Evolutionary conservation across 176 grass and related monocot species (phyloP).

Genomic region (Zizania latifolia): DNA sequence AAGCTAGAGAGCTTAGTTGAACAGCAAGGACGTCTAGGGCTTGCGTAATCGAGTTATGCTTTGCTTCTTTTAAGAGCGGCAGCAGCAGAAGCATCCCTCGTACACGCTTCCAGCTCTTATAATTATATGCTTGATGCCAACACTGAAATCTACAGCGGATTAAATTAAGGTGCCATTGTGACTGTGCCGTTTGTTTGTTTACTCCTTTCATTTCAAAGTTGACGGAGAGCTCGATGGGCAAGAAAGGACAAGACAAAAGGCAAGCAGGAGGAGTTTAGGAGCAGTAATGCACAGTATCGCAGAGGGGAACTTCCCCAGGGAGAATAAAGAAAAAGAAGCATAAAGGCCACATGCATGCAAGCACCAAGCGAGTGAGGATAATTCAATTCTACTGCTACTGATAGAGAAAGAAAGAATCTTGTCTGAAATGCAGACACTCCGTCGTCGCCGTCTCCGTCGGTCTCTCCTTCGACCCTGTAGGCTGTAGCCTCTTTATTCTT

Average conservation of each 20-base stretch:
- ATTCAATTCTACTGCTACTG: too few species aligned
- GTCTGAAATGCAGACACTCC: too few species aligned
- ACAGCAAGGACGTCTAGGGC: too few species aligned
- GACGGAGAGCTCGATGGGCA: background rate
- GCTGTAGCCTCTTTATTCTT: too few species aligned
- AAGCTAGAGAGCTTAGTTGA: too few species aligned
- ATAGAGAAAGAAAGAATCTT: too few species aligned
- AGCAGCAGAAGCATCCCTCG: background rate
- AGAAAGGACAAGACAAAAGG: background rate
- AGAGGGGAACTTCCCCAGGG: background rate
- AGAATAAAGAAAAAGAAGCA: background rate
- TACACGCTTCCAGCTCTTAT: background rate
- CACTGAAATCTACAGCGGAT: slow-evolving; percentile 19
- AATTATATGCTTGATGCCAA: background rate
- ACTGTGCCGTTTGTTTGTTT: background rate
- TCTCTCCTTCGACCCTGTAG: too few species aligned
- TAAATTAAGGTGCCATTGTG: background rate
- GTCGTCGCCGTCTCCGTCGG: too few species aligned
- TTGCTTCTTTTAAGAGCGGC: slow-evolving; percentile 36
- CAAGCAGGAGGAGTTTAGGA: background rate
- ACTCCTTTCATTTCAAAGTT: background rate
- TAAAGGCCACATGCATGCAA: background rate
- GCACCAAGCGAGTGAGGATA: background rate
- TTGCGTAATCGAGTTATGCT: slow-evolving; percentile 20
- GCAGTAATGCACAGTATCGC: background rate